Evolutionary conservation across 257 asterid species (phyloP), one percentile per base, ranked within the genome.

Genomic region (Nicotiana knightiana): DNA sequence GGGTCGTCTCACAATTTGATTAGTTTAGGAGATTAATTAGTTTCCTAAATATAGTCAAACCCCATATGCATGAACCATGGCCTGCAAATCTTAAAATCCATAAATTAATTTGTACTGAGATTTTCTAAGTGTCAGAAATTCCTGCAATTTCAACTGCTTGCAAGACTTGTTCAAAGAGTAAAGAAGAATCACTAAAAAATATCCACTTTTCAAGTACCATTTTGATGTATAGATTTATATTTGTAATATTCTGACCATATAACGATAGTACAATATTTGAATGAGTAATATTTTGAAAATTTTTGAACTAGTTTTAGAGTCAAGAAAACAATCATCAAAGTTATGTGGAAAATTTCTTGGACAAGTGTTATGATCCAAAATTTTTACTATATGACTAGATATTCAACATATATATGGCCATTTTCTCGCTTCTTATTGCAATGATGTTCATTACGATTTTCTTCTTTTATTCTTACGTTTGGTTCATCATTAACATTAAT

Each of bases 21-120:
- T 43, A 70, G 55, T 37, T 67, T 35, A 35, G 8, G 32, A 37
- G 58, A 70, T 70, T n/a, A 70, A 37, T 39, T 68, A 68, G 59
- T 21, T 21, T 21, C 16, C 78, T 46, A 11, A 43, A 10, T 12
- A 35, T 12, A 35, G 58, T 59, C 68, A 59, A 78, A 61, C 26
- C 59, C 73, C 18, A 78, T 33, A 59, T 35, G 71, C 57, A 62
- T 59, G 82, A 59, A 57, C 71, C 71, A 78, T 43, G 66, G 39
- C 66, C 32, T 77, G 68, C 54, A 57, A 77, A 32, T 30, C 51
- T 77, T 61, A 4, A 16, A 54, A 33, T n/a, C n/a, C 33, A 77
- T 77, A 55, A 43, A 55, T 77, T 57, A 33, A 33, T 57, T 77
- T 39, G 32, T 57, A 54, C 55, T 33, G 33, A 77, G 55, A 77